Evolutionary conservation across 1,284 basidiomycete species (phyloP).

Genomic region (Apiotrichum mycotoxinovorans): DNA sequence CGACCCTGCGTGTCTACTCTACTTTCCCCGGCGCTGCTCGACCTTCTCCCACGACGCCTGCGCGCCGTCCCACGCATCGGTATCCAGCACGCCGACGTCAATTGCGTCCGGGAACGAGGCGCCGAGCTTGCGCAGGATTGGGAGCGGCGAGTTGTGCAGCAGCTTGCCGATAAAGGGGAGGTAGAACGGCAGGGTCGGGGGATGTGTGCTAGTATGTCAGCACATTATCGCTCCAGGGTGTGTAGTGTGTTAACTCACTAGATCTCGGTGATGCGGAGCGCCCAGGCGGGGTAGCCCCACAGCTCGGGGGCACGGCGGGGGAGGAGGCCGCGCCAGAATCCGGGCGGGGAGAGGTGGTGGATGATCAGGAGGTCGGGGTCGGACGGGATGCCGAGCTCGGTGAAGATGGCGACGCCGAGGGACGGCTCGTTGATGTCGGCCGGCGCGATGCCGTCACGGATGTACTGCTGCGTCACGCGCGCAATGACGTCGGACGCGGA

Average conservation of each 20-base stretch:
- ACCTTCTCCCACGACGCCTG: constrained; percentile 24
- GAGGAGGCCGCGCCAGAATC: constrained; percentile 23
- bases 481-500: constrained; percentile 13
- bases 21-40: constrained; percentile 27
- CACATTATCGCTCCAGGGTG: constrained; percentile 3
- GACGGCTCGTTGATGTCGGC: constrained; percentile 10
- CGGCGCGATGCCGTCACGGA: constrained; percentile 7
- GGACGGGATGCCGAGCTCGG: constrained; percentile 17
- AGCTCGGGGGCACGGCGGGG: constrained; percentile 37
- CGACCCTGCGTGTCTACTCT: no score
- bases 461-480: constrained; percentile 15
- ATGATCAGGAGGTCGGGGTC: constrained; percentile 38
- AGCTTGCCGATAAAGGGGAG: constrained; percentile 16
- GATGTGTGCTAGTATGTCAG: constrained; percentile 19
- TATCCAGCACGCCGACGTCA: constrained; percentile 14
- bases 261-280: constrained; percentile 39
- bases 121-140: constrained; percentile 20
- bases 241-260: constrained; percentile 12
- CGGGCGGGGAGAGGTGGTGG: constrained; percentile 26
- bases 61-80: constrained; percentile 21
- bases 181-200: constrained; percentile 27
- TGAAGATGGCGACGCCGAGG: constrained; percentile 20
- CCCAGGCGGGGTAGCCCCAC: constrained; percentile 40
- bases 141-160: constrained; percentile 17
- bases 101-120: constrained; percentile 10